Percentiles rank a stretch among this genome's conserved stretches.
phyloP scores from a whole-genome alignment of 495 filamentous ascomycete genomes.

The Neurospora africana region DNA sequence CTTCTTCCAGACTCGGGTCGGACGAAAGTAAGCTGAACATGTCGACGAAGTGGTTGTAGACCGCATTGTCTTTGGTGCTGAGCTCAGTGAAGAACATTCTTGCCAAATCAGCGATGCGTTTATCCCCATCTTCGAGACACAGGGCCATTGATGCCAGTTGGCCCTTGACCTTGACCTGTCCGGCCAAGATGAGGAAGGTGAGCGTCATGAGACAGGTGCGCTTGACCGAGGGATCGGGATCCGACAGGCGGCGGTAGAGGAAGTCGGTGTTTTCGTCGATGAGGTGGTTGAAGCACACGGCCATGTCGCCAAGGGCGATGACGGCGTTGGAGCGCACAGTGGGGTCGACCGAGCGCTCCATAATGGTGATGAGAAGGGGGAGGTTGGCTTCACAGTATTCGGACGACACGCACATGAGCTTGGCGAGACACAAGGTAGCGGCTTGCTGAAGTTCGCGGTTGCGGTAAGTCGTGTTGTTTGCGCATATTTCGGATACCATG shows the following conservation, averaged over 20 bases:
- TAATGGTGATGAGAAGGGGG: slow-evolving; percentile 90
- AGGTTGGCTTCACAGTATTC: slow-evolving; percentile 94
- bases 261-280: slow-evolving; percentile 99
- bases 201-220: slow-evolving; percentile 97
- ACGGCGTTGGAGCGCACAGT: slow-evolving; percentile 92
- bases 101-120: slow-evolving; percentile 82
- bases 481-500: slow-evolving; percentile 82
- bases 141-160: slow-evolving; percentile 99
- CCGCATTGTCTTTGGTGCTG: slow-evolving; percentile 94
- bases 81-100: slow-evolving; percentile 99
- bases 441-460: slow-evolving; percentile 83
- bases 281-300: slow-evolving; percentile 97
- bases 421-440: slow-evolving; percentile 91
- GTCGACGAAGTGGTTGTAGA: slow-evolving; percentile 99
- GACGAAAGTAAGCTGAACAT: slow-evolving; percentile 93
- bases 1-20: slow-evolving; percentile 71
- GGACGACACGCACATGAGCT: slow-evolving; percentile 92
- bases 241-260: slow-evolving; percentile 84
- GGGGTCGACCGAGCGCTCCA: slow-evolving; percentile 83
- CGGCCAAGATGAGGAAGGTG: slow-evolving; percentile 93
- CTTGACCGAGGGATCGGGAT: slow-evolving; percentile 82
- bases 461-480: slow-evolving; percentile 82
- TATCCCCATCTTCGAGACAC: slow-evolving; percentile 90
- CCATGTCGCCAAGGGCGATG: slow-evolving; percentile 96
- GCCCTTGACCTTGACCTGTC: slow-evolving; percentile 99